Conservation (phyloP, 2,329 filamentous ascomycete species). For the Claviceps africana region DNA sequence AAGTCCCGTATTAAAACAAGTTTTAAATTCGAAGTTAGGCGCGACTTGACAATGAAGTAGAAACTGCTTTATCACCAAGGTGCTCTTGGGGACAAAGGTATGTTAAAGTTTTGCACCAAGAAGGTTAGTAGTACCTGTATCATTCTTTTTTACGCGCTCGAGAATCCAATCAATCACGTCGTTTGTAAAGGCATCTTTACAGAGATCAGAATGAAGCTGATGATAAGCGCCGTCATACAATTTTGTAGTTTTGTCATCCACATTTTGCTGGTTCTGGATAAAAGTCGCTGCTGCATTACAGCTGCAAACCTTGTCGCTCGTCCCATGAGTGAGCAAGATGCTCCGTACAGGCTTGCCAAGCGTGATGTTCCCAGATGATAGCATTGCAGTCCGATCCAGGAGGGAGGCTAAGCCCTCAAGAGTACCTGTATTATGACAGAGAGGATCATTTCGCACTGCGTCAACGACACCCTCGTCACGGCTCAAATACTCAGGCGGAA, state of each 20-base stretch:
- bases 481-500: constrained; percentile 50
- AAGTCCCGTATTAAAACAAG: too few relatives aligned
- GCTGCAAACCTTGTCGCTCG: constrained; percentile 55
- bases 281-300: constrained; percentile 51
- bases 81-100: too few relatives aligned
- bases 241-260: constrained; percentile 57
- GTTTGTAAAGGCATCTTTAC: constrained; percentile 37
- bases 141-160: constrained; percentile 16
- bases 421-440: constrained; percentile 75
- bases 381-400: constrained; percentile 54
- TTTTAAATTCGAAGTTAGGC: too few relatives aligned
- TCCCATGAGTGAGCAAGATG: constrained; percentile 65
- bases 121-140: constrained; percentile 7
- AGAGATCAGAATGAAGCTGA: constrained; percentile 50
- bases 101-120: constrained; percentile 24
- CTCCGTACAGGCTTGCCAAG: constrained; percentile 42
- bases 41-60: too few relatives aligned
- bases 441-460: constrained; percentile 47
- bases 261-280: constrained; percentile 38
- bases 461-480: constrained; percentile 51
- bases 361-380: constrained; percentile 42
- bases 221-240: constrained; percentile 68
- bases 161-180: constrained; percentile 57
- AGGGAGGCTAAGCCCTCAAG: constrained; percentile 66
- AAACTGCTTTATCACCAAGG: too few relatives aligned